Evolutionary conservation across 495 filamentous ascomycete genomes (phyloP), one percentile per base, ranked within the genome.

Genomic region (Penicillium atrosanguineum): DNA sequence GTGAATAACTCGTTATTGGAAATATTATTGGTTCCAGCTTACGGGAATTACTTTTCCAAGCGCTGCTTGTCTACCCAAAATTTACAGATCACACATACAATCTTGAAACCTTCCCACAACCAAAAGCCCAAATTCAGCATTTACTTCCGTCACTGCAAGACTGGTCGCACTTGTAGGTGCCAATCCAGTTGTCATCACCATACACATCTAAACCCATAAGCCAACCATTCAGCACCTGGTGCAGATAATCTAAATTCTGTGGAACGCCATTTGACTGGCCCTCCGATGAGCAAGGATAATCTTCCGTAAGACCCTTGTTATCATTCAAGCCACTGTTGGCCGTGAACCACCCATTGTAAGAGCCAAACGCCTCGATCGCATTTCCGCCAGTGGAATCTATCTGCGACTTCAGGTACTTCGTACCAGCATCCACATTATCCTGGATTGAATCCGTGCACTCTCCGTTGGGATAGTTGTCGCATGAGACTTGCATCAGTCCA

Each of bases 401-500:
- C 38, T 68, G 60, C 6, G 28, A 44, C 8, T 40, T 38, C 21
- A 71, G 61, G 18, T 68, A 68, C 9, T 64, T 63, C 1, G 69
- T 67, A 9, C 68, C 69, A 6, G 68, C 68, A 46, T 71, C 50
- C 15, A 70, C 67, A 29, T 71, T 71, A 20, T 70, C 68, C 50
- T 66, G 62, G 19, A 69, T 63, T 3, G 57, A 57, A 37, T 67
- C 61, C n/a, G 62, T 69, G 52, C 65, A 64, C 31, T 53, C 3
- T n/a, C 65, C 65, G 29, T 70, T 61, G 11, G 65, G 68, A 44
- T 69, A 71, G 44, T 71, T 71, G 25, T 56, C 65, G 41, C 68
- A 70, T 14, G 65, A 63, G 4, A 70, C 68, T 48, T 71, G 69
- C 69, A 71, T 71, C 29, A 70, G 53, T 6, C 69, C 69, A 0